Evolutionary conservation across 169 alveolate species (phyloP), one percentile per base, ranked within the genome.

Genomic region (Eimeria tenella): DNA sequence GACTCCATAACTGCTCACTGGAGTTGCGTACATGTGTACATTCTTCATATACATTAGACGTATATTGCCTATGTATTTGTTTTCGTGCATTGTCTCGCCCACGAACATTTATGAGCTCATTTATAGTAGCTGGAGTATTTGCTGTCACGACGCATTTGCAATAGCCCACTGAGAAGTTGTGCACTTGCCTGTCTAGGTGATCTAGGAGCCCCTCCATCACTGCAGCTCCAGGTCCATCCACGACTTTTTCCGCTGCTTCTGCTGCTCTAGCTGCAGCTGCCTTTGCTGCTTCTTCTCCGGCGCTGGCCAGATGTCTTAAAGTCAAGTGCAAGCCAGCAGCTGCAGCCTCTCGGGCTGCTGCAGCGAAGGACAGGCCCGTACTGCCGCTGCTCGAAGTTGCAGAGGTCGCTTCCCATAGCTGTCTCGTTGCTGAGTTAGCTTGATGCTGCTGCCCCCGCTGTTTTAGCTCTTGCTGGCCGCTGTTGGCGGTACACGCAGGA

Each of bases 191-290:
- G 55, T 77, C 87, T 4, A 77, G 19, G 55, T 55, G 87, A 10
- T 77, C 87, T 52, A 77, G 70, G 10, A 77, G 68, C 68, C 53
- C n/a, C 21, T 77, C 87, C 49, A 77, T 60, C n/a, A 77, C 87
- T 6, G 87, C 87, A 7, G 87, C 87, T 17, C 87, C 87, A 9
- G 42, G 87, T 53, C 53, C 53, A 60, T 77, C 87, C 19, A 65
- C 87, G 8, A 77, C 87, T 11, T 23, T 77, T 53, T 77, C 87
- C 6, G 56, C 87, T 17, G 87, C 87, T 53, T 77, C 87, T 55
- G 87, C 87, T 23, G 87, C 87, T 77, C 52, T 53, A 17, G 87
- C 87, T 77, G 87, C 87, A 50, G 87, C 87, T 52, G 87, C 87
- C 56, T 53, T 77, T 17, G 87, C 87, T 53, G 87, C 87, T 77